Conservation (phyloP, 768 basidiomycete genomes). For the Lentinula edodes region DNA sequence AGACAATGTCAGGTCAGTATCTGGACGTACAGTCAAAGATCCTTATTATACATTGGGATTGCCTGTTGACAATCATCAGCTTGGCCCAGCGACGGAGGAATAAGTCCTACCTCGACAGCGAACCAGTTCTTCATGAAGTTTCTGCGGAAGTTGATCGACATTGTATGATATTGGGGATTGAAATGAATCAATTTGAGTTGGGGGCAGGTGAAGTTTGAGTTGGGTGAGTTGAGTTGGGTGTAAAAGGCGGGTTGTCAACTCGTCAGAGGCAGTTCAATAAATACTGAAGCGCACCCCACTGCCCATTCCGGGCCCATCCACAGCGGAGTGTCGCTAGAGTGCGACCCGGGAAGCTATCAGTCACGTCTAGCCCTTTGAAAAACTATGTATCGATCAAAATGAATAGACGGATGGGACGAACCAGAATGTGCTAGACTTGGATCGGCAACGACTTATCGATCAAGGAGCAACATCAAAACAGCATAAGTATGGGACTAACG, state of each 20-base stretch:
- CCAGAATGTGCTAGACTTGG: not conserved
- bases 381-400: not conserved
- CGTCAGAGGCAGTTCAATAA: not conserved
- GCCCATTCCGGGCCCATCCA: not conserved
- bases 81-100: not conserved
- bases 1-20: not conserved
- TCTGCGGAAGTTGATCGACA: not conserved
- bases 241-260: not conserved
- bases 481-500: too few species aligned
- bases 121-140: constrained; percentile 8
- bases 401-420: not conserved
- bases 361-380: not conserved
- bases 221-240: not conserved
- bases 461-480: too few species aligned
- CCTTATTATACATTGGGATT: constrained; percentile 37
- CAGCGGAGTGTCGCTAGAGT: not conserved
- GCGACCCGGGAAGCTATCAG: not conserved
- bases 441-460: too few species aligned
- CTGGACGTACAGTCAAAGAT: not conserved
- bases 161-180: not conserved
- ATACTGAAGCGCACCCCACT: not conserved
- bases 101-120: constrained; percentile 1
- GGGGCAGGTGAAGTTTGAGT: not conserved
- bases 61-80: constrained; percentile 25
- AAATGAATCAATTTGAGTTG: not conserved